These are phyloP conservation scores for Pestalotiopsis sp. DNA, from an alignment of 2,329 filamentous ascomycete genomes.

Conservation along the genomic window DNA sequence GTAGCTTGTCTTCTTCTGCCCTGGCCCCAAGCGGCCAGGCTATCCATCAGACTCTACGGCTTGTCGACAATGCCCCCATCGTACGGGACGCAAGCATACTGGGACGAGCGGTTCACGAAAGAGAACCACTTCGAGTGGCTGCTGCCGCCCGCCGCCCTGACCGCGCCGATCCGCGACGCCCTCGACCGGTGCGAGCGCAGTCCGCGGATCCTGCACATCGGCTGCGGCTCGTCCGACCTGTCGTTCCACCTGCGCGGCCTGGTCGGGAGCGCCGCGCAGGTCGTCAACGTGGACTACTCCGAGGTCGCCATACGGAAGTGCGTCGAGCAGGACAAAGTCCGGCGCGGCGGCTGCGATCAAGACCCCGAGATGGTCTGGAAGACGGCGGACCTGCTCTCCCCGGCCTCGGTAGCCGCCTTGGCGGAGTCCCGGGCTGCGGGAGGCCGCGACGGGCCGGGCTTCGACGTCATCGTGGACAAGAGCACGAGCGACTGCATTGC, in stretches of 20 bases:
- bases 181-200: background rate
- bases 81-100: slow-evolving; percentile 12
- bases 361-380: slow-evolving; percentile 1
- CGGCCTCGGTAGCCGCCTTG: slow-evolving; percentile 1
- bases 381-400: slow-evolving; percentile 2
- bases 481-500: slow-evolving; percentile 12
- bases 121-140: slow-evolving; percentile 12
- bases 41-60: background rate
- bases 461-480: slow-evolving; percentile 11
- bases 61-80: slow-evolving; percentile 7
- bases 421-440: background rate
- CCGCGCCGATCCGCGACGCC: background rate
- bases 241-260: slow-evolving; percentile 4
- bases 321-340: background rate
- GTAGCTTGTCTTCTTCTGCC: background rate
- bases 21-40: background rate
- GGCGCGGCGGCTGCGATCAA: background rate
- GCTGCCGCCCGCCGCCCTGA: slow-evolving; percentile 8
- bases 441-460: background rate
- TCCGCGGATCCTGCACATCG: slow-evolving; percentile 9
- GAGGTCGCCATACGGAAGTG: background rate
- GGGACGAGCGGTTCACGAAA: slow-evolving; percentile 9
- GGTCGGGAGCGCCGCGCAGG: slow-evolving; percentile 1
- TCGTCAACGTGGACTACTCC: slow-evolving; percentile 13
- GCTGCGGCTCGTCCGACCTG: slow-evolving; percentile 13